phyloP scores from a whole-genome alignment of 2,329 filamentous ascomycete genomes.

The Colletotrichum destructivum region DNA sequence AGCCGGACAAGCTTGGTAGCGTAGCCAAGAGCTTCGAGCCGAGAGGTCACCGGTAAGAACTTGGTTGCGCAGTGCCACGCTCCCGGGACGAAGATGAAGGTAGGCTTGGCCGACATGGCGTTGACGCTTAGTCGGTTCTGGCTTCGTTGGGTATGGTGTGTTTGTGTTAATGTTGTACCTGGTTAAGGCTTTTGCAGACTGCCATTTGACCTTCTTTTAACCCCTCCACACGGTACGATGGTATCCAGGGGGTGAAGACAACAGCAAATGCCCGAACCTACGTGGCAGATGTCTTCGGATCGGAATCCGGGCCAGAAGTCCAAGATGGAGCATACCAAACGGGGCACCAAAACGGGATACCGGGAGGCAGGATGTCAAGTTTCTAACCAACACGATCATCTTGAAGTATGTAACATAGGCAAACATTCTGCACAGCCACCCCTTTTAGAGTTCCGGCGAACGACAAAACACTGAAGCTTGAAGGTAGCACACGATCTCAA shows the following conservation, averaged over 20 bases:
- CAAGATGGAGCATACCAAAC: too few relatives aligned
- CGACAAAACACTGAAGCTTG: background rate
- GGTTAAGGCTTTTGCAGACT: too few relatives aligned
- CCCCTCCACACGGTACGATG: background rate
- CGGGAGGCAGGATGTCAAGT: too few relatives aligned
- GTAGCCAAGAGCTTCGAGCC: constrained; percentile 23
- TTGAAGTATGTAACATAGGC: too few relatives aligned
- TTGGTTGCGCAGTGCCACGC: constrained; percentile 58
- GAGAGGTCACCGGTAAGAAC: constrained; percentile 22
- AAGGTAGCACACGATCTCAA: background rate
- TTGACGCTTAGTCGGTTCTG: background rate
- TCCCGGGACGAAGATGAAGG: constrained; percentile 62
- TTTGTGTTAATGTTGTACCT: background rate
- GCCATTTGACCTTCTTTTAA: too few relatives aligned
- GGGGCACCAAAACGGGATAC: background rate
- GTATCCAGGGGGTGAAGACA: background rate
- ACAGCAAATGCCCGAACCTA: background rate
- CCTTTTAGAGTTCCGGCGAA: background rate
- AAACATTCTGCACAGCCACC: background rate
- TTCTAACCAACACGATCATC: too few relatives aligned
- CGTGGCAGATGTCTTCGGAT: background rate
- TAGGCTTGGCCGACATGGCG: constrained; percentile 40
- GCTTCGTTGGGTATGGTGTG: background rate
- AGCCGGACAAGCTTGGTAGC: constrained; percentile 14
- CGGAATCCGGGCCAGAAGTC: constrained; percentile 1